A percentile compares a stretch with the other conserved stretches of the same genome.
Evolutionary conservation across 805 yeast genomes (phyloP).

Genomic region (Starmerella powellii): DNA sequence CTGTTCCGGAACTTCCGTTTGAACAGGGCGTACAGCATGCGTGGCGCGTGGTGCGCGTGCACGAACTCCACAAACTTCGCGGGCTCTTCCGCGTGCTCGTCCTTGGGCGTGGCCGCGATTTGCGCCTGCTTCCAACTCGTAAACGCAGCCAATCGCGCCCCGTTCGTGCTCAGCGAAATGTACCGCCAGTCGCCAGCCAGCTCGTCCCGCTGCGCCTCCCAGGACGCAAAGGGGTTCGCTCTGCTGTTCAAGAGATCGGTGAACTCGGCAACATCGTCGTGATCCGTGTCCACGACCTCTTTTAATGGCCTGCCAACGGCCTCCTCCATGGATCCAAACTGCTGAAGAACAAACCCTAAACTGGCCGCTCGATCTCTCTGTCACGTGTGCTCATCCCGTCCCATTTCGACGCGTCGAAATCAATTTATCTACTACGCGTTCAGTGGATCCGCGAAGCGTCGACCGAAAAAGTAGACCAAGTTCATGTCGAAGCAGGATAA

Average conservation of each 20-base stretch:
- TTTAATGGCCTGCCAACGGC: no score
- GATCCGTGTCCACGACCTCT: slow-evolving; percentile 4
- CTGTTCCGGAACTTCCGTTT: slow-evolving; percentile 29
- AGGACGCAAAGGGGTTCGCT: slow-evolving; percentile 37
- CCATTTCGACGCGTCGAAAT: background rate
- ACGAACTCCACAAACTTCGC: slow-evolving; percentile 26
- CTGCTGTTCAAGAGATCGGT: slow-evolving; percentile 29
- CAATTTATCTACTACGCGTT: background rate
- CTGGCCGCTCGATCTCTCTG: no score
- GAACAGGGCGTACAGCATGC: slow-evolving; percentile 33
- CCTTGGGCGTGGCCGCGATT: background rate
- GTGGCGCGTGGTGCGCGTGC: slow-evolving; percentile 22
- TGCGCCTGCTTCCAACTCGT: slow-evolving; percentile 35
- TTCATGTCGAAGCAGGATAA: background rate
- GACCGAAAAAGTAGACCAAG: no score
- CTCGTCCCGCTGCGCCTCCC: slow-evolving; percentile 37
- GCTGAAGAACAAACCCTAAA: no score
- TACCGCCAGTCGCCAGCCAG: slow-evolving; percentile 36
- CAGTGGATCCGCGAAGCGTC: no score
- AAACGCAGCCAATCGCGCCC: slow-evolving; percentile 33
- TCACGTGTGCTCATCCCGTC: no score
- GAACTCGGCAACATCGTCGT: slow-evolving; percentile 24
- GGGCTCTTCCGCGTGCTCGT: background rate
- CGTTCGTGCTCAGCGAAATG: slow-evolving; percentile 28
- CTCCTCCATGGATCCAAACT: no score